These are phyloP conservation scores for Alternaria angustiovoidea DNA, from an alignment of 2,329 filamentous ascomycete species.

Conservation along the genomic window DNA sequence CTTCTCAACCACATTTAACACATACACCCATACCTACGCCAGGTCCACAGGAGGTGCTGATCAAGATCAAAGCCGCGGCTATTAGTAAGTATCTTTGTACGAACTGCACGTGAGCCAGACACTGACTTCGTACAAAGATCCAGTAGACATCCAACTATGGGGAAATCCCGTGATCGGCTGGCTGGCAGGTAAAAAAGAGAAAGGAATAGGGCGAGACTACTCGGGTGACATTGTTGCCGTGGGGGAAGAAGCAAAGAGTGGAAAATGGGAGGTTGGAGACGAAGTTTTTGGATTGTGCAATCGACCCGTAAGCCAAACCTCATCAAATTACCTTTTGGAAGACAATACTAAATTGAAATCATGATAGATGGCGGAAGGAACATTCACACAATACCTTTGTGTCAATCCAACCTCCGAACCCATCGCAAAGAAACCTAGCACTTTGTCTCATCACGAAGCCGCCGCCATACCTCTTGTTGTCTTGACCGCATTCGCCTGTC, in stretches of 20 bases:
- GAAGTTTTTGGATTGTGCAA: conserved; percentile 38
- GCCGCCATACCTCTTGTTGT: conserved; percentile 49
- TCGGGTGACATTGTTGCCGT: conserved; percentile 53
- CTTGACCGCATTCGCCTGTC: conserved; percentile 49
- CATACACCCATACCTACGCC: conserved; percentile 25
- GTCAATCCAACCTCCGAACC: conserved; percentile 28
- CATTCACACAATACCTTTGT: conserved; percentile 37
- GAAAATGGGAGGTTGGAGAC: conserved; percentile 34
- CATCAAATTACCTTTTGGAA: background rate
- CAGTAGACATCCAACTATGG: conserved; percentile 53
- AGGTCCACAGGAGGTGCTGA: conserved; percentile 39
- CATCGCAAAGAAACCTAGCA: conserved; percentile 33
- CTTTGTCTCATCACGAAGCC: conserved; percentile 31
- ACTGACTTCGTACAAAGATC: conserved; percentile 30
- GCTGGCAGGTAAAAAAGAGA: conserved; percentile 36
- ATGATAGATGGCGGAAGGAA: conserved; percentile 34
- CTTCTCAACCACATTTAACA: conserved; percentile 32
- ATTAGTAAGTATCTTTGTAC: conserved; percentile 40
- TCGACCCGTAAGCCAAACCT: conserved; percentile 15
- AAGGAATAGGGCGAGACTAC: conserved; percentile 57
- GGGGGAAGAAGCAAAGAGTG: conserved; percentile 19
- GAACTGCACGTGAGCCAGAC: background rate
- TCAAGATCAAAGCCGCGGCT: conserved; percentile 55
- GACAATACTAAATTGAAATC: no score
- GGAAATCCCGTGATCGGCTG: conserved; percentile 40